These are phyloP conservation scores for Aspergillus persii DNA, from an alignment of 2,329 filamentous ascomycete genomes.

Conservation along the genomic window DNA sequence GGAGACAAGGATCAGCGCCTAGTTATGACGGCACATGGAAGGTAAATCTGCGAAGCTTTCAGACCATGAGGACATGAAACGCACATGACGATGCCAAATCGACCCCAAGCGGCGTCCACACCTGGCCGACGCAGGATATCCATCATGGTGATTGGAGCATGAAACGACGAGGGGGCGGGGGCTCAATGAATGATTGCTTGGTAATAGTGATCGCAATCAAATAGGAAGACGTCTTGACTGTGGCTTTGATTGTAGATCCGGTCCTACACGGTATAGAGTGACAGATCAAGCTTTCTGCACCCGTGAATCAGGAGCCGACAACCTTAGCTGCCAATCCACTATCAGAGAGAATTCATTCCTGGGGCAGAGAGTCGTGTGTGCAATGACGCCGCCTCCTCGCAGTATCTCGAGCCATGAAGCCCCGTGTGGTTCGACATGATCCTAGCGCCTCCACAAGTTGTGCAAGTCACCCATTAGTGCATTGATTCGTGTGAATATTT, in stretches of 20 bases:
- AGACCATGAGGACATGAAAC: background rate
- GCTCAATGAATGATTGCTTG: background rate
- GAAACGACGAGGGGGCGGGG: background rate
- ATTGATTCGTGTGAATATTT: background rate
- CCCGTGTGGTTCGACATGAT: conserved; percentile 6
- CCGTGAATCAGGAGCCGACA: background rate
- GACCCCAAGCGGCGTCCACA: background rate
- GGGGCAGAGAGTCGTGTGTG: no score
- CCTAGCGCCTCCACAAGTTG: background rate
- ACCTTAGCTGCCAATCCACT: background rate
- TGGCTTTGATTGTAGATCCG: background rate
- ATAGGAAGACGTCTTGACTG: background rate
- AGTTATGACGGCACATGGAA: background rate
- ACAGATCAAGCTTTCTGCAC: background rate
- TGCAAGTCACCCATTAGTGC: background rate
- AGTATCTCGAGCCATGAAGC: background rate
- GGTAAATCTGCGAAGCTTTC: background rate
- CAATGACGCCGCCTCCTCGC: background rate
- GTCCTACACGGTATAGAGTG: background rate
- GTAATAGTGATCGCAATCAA: background rate
- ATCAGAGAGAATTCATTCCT: background rate
- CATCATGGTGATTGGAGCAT: background rate
- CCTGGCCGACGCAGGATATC: background rate
- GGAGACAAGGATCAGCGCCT: background rate
- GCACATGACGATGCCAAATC: background rate